phyloP scores from a whole-genome alignment of 345 rosid genomes.

The Salix caprea region DNA sequence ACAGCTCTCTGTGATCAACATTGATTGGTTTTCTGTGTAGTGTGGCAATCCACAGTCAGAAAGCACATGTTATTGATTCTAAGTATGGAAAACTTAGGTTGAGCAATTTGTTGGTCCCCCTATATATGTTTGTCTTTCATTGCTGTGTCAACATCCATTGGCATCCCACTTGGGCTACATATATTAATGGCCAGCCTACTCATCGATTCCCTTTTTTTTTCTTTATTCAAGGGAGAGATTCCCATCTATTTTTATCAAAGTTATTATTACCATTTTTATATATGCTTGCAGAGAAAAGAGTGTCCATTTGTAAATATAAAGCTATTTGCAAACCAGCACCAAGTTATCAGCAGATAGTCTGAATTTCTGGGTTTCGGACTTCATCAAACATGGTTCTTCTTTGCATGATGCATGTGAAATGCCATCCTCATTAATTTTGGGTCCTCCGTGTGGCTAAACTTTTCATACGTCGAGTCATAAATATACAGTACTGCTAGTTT shows the following conservation, averaged over 20 bases:
- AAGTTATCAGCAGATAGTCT: too few species aligned
- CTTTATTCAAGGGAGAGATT: background rate
- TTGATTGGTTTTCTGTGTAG: background rate
- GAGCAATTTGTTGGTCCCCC: conserved; percentile 1
- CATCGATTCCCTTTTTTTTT: background rate
- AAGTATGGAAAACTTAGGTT: background rate
- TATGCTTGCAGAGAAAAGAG: too few species aligned
- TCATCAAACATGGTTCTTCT: too few species aligned
- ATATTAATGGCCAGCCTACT: background rate
- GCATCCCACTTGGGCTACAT: background rate
- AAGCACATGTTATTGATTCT: background rate
- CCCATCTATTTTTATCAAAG: background rate
- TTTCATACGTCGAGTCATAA: too few species aligned
- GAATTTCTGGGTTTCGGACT: too few species aligned
- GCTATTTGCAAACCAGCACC: too few species aligned
- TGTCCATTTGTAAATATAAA: too few species aligned
- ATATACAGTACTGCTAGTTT: too few species aligned
- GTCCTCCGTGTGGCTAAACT: too few species aligned
- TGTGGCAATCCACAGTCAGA: background rate
- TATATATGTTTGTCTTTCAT: background rate
- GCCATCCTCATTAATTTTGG: too few species aligned
- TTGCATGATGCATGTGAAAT: too few species aligned
- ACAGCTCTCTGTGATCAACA: background rate
- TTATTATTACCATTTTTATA: too few species aligned
- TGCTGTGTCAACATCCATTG: background rate